Evolutionary conservation across 768 basidiomycete genomes (phyloP), one percentile per base, ranked within the genome.

Genomic region (Boletus subparvulus): DNA sequence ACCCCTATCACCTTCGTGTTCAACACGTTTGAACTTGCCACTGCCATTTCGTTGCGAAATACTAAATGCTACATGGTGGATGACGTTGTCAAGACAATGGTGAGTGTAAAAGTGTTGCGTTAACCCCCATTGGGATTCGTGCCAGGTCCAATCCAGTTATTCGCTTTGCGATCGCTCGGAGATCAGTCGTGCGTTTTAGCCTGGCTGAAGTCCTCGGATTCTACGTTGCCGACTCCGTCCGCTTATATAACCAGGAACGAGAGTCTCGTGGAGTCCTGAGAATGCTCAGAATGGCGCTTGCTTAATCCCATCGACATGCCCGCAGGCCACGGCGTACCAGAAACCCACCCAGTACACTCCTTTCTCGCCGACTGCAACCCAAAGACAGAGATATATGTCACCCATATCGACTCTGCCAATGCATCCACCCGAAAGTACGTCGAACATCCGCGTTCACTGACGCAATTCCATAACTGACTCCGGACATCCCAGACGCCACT

Each of bases 351-450:
- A 12, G 62, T 63, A 28, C 58, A 43, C 40, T 42, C 61, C 4
- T 68, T 71, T 50, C 42, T 71, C 8, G 47, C 58, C 1, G 33
- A 42, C 6, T 51, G 64, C 45, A 62, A 65, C 46, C 49, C 61
- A 5, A 61, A 48, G 37, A 55, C 39, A 43, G 71, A 71, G 57
- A 41, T 73, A 32, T 73, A 64, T 54, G 64, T 71, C 33, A 73
- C 69, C 26, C 70, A 71, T 21, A 47, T 69, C 32, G 66, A 73
- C 42, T 44, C 64, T 24, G 35, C 58, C 39, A 55, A 61, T 54
- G 53, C 30, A 35, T 59, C 52, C 30, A 53, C 56, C 35, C 58
- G 66, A 52, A 71, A 61, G 70, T 73, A 56, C 50, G 71, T 59
- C n/a, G 6, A 40, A 1, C 41, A 11, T 35, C 37, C 7, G 1